Evolutionary conservation across 176 grass and related monocot genomes (phyloP).

Genomic region (Oryza nivara): DNA sequence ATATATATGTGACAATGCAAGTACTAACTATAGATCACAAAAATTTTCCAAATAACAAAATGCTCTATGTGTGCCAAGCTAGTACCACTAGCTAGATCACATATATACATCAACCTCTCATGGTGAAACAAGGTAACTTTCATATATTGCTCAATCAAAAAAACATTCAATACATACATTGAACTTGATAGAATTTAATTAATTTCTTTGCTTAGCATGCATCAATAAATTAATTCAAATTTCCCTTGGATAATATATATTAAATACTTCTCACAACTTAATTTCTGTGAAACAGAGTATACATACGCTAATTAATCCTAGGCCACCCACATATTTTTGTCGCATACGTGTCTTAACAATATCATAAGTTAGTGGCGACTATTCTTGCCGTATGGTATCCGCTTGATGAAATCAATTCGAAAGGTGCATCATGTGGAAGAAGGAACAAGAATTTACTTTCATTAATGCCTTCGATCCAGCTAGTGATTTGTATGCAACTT

Average conservation of each 20-base stretch:
- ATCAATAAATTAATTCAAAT: neutral
- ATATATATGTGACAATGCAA: neutral
- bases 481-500: conserved; percentile 44
- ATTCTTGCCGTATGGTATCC: conserved; percentile 61
- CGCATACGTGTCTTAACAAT: conserved; percentile 19
- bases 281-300: conserved; percentile 9
- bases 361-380: conserved; percentile 53
- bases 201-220: neutral
- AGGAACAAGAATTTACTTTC: conserved; percentile 55
- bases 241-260: neutral
- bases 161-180: conserved; percentile 21
- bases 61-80: neutral
- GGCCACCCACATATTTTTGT: conserved; percentile 43
- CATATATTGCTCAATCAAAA: conserved; percentile 26
- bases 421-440: conserved; percentile 65
- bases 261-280: neutral
- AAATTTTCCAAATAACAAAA: neutral
- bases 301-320: conserved; percentile 16
- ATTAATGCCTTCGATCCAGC: conserved; percentile 72
- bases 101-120: neutral
- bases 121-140: conserved; percentile 29
- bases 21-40: neutral
- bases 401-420: conserved; percentile 66
- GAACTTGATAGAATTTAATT: conserved; percentile 29
- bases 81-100: neutral